Base-by-base conservation (phyloP, 2,329 filamentous ascomycete genomes). In the Tolypocladium amazonense region DNA sequence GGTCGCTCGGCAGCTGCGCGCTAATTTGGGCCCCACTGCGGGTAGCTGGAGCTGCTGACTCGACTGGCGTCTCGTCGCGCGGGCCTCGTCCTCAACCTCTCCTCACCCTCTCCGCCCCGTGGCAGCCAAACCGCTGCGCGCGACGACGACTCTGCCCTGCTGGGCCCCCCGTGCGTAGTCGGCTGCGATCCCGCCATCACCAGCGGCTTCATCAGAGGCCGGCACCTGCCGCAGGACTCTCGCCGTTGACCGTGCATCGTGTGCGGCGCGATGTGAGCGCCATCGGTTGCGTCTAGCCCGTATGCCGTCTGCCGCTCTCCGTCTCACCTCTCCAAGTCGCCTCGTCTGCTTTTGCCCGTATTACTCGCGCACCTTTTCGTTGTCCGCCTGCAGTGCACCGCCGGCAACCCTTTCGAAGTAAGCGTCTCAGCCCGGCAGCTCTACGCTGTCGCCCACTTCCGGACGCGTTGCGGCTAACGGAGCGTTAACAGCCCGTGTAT, bases 201-300 rank as follows among this genome's bases (percentile, higher is more conserved):
- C 39, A 57, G 41, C 27, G 27, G 27, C 30, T 45, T 35, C 27
- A 14, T 27, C 38, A 35, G 33, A 35, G 25, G 41, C 30, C 30
- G 7, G 30, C 56, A 47, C 38, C 38, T 50, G 7, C 30, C 20
- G 35, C 47, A 12, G 55, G 25, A n/a, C 23, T 8, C 41, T 53
- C 37, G 12, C 12, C 30, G 52, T 41, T 55, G 41, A 37, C 56
- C 56, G 56, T 43, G 23, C 52, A 57, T 58, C 62, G 61, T 64
- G 65, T 53, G 59, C 54, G 61, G 60, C 63, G 63, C 62, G 53
- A 64, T 64, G 62, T 62, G 59, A 64, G 56, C 60, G 47, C 53
- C 56, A 61, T 58, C 53, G 56, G 58, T n/a, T 56, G 57, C 55
- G 56, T 59, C 50, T 33, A 58, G 50, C 57, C 47, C 62, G 43